Evolutionary conservation across 495 filamentous ascomycete genomes (phyloP), one percentile per base, ranked within the genome.

Genomic region (Penicillium pancosmium): DNA sequence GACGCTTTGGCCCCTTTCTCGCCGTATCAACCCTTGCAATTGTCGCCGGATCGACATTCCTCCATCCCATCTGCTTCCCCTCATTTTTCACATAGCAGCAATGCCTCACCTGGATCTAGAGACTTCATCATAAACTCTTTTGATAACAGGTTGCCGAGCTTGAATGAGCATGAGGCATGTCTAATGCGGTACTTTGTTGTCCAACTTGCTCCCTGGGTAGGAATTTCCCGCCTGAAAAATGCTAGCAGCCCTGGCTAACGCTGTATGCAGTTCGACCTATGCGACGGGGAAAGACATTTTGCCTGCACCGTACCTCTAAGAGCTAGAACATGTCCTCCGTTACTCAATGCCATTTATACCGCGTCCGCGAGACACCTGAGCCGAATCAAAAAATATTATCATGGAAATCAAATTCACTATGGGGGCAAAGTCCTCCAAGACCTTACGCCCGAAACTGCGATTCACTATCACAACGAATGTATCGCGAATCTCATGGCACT

Each of bases 291-390:
- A 33, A 63, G 64, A 12, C 67, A 69, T 60, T 77, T 77, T 64
- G 72, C 64, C 19, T 60, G 59, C 16, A 66, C 63, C 4, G 71
- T 77, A 15, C 68, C 70, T 11, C 50, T 64, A 23, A 48, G 68
- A 51, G 73, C 73, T 18, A 60, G 49, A 7, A 57, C 63, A 41
- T 75, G 68, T 52, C 71, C 68, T 23, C 62, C 69, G 5, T 43
- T 75, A 19, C 56, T 72, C 13, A 68, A 71, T 50, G 72, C 74
- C 5, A 69, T 77, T 21, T 68, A 63, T 38, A 68, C 74, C 7
- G 64, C 63, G 8, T 69, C 70, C 0, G 69, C 70, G 16, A 58
- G 70, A 63, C 72, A 74, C 54, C 41, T 65, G 18, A 62, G 57
- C 40, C 59, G 57, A 34, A 36, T 64, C 40, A 64, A 68, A 16